Base-by-base conservation (phyloP, 1,284 basidiomycete species). In the Tylopilus orsonianus region DNA sequence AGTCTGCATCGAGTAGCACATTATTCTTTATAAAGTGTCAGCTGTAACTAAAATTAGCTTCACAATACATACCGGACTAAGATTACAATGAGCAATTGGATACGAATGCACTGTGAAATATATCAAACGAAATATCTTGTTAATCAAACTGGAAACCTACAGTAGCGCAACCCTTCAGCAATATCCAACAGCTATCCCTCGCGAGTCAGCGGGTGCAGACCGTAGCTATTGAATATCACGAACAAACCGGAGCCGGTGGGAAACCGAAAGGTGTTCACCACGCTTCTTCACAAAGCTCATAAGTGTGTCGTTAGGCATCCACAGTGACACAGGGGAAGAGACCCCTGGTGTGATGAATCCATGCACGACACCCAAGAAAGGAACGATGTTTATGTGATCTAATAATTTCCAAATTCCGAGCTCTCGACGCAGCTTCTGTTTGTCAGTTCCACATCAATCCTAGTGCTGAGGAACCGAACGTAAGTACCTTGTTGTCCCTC, bases 251-350 rank as follows among this genome's bases (percentile, higher is more conserved):
- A 46, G 32, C 12, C 45, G 45, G 14, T 35, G 30, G 20, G 1
- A 23, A 4, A 29, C 18, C 2, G 13, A 5, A 12, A 50, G 6
- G 10, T 14, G 19, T 0, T 27, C 1, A 4, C 42, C 44, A 23
- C 42, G 13, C 23, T 38, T 29, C 5, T 2, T 19, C 16, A 48
- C 35, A 10, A 54, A 40, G 8, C 7, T 37, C 5, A 32, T 26
- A 12, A 54, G 30, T 2, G 45, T 33, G 26, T 19, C 52, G 5
- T 45, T 30, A 1, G 44, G 45, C 45, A 46, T 46, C 44, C 44
- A 50, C 18, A 9, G 22, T 5, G 48, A 50, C 22, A 50, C 48
- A 8, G 48, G 26, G 7, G 48, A 40, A 16, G n/a, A 26, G 6
- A 34, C 24, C 16, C 34, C 42, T 29, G 9, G 12, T 19, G 26